These are phyloP conservation scores for Periconia sp. DNA, from an alignment of 2,329 filamentous ascomycete species.

Conservation along the genomic window DNA sequence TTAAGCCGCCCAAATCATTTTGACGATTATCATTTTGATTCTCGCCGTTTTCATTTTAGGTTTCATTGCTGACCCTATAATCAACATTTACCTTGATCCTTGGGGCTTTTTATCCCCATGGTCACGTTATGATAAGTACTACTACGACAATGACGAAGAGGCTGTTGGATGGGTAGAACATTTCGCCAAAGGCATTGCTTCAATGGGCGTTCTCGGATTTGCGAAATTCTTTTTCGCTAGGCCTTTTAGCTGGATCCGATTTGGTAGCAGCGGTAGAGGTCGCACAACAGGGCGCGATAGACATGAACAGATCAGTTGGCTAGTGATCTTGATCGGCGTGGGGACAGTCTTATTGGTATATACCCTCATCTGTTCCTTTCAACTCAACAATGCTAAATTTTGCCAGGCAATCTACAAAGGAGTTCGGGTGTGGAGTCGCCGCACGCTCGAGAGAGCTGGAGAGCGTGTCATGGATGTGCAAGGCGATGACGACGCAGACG, in stretches of 20 bases:
- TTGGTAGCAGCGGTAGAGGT: slow-evolving; percentile 58
- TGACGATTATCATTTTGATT: slow-evolving; percentile 74
- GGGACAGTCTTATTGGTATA: slow-evolving; percentile 75
- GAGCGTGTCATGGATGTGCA: slow-evolving; percentile 84
- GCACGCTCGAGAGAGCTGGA: slow-evolving; percentile 73
- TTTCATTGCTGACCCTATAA: slow-evolving; percentile 89
- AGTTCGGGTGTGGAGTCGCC: slow-evolving; percentile 72
- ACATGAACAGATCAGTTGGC: slow-evolving; percentile 75
- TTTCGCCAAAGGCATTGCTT: slow-evolving; percentile 87
- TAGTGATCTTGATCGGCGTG: slow-evolving; percentile 78
- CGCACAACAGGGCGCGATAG: slow-evolving; percentile 73
- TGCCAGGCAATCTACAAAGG: slow-evolving; percentile 75
- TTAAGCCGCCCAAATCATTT: slow-evolving; percentile 60
- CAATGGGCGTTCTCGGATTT: slow-evolving; percentile 82
- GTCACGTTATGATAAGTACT: slow-evolving; percentile 22
- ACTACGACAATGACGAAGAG: slow-evolving; percentile 38
- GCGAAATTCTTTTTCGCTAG: slow-evolving; percentile 76
- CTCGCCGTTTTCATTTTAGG: slow-evolving; percentile 78
- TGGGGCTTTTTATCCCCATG: slow-evolving; percentile 45
- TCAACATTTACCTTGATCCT: slow-evolving; percentile 85
- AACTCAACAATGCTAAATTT: slow-evolving; percentile 12
- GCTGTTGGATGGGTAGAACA: slow-evolving; percentile 73
- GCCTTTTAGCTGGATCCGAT: slow-evolving; percentile 75
- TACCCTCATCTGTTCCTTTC: slow-evolving; percentile 18
- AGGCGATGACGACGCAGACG: slow-evolving; percentile 58